Base-by-base conservation (phyloP, 441 rosid species). In the Gossypium schwendimanii region DNA sequence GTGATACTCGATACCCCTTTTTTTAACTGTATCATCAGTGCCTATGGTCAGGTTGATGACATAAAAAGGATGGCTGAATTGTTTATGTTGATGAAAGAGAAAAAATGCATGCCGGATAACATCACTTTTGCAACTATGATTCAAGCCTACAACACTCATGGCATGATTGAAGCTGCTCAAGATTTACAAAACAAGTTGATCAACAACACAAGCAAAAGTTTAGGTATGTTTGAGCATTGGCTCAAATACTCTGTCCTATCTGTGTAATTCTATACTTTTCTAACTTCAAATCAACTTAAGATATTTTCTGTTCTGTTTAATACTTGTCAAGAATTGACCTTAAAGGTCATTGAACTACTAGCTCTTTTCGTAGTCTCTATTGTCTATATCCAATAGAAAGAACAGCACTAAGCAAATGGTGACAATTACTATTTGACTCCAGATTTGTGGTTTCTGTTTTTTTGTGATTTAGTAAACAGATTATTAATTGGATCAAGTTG, bases 11-110 rank as follows among this genome's bases (percentile, higher is more conserved):
- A 93, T 86, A 87, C 97, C 9, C 83, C 88, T 0, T 91, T 91
- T 78, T 89, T 88, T 73, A 93, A 93, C 66, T 86, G 96, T 73
- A 77, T 87, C 73, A 88, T 93, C 79, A 83, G 80, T 77, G 94
- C 96, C 58, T 91, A 88, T 59, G 92, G 94, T 62, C 78, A 76
- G 77, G 91, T 80, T 52, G 96, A 94, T 69, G 85, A 89, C 75
- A 44, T 91, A 41, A 87, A 87, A 1, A 89, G 81, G 76, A 87
- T 93, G 98, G 72, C 77, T 36, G 86, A 87, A 55, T 59, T 93
- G 73, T 87, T 86, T 76, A 63, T 82, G 65, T 74, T 57, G 57
- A 91, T 93, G 96, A 77, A 87, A 65, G 94, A 84, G 72, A 89
- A 85, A 70, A 79, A 84, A 70, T 91, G 94, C 83, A 74, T 77